These are phyloP conservation scores for Mycena filopes DNA, from an alignment of 768 basidiomycete species.

Conservation along the genomic window DNA sequence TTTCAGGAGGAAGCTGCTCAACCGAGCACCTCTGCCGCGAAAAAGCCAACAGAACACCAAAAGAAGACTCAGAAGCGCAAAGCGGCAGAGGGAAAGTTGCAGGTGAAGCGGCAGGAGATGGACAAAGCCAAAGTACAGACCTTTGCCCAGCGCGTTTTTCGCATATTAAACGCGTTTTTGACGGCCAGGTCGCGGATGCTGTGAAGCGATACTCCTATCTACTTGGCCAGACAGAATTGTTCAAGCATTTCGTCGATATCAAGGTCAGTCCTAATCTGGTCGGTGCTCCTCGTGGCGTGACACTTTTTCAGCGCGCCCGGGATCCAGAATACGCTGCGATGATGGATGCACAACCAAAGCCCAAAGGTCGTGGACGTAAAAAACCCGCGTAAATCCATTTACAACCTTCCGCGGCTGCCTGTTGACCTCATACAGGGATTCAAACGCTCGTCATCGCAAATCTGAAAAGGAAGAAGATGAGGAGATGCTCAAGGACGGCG, in stretches of 20 bases:
- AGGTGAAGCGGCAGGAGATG: slow-evolving; percentile 82
- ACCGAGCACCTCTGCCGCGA: slow-evolving; percentile 39
- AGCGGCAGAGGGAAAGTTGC: slow-evolving; percentile 75
- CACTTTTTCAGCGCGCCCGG: slow-evolving; percentile 70
- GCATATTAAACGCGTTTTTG: slow-evolving; percentile 25
- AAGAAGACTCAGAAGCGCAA: slow-evolving; percentile 64
- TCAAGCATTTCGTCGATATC: slow-evolving; percentile 98
- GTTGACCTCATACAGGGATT: slow-evolving; percentile 60
- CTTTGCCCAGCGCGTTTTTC: background rate
- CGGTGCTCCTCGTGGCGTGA: background rate
- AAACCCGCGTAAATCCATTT: slow-evolving; percentile 67
- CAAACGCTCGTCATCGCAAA: slow-evolving; percentile 86
- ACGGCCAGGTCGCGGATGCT: slow-evolving; percentile 82
- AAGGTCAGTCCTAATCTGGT: slow-evolving; percentile 63
- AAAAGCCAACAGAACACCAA: slow-evolving; percentile 47
- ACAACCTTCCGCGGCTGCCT: background rate
- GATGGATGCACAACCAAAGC: slow-evolving; percentile 87
- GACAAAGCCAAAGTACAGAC: slow-evolving; percentile 84
- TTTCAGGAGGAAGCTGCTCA: slow-evolving; percentile 24
- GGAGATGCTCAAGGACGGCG: slow-evolving; percentile 89
- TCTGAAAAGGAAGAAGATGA: slow-evolving; percentile 99
- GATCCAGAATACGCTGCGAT: slow-evolving; percentile 94
- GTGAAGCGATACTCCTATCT: slow-evolving; percentile 97
- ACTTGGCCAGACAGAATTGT: slow-evolving; percentile 97
- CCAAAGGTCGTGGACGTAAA: slow-evolving; percentile 87